Evolutionary conservation across 2,329 filamentous ascomycete genomes (phyloP).

Genomic region (Neophaeococcomyces mojaviensis): DNA sequence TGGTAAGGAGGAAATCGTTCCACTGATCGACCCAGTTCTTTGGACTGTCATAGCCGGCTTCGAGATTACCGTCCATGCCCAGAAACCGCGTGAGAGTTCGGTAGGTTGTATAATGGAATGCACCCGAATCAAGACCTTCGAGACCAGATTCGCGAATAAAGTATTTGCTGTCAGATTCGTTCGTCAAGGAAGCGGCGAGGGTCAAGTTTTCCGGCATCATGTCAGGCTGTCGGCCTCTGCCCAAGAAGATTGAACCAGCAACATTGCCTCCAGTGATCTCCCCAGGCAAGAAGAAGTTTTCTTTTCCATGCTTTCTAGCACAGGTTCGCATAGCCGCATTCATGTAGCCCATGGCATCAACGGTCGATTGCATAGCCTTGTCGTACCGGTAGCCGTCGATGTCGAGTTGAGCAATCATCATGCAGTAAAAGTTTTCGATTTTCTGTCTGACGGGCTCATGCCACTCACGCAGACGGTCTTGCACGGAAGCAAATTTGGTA

Average conservation of each 20-base stretch:
- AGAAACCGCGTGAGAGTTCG: constrained; percentile 55
- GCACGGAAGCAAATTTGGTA: constrained; percentile 59
- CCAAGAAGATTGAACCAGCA: constrained; percentile 55
- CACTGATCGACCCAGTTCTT: constrained; percentile 50
- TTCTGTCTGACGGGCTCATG: constrained; percentile 49
- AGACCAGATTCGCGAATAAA: constrained; percentile 45
- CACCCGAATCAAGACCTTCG: constrained; percentile 49
- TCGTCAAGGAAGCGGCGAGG: constrained; percentile 43
- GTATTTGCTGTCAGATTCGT: constrained; percentile 34
- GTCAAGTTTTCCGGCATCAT: constrained; percentile 43
- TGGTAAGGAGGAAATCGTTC: constrained; percentile 49
- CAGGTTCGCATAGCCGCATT: constrained; percentile 51
- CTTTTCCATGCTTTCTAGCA: constrained; percentile 49
- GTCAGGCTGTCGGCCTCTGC: constrained; percentile 51
- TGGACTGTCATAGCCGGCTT: constrained; percentile 47
- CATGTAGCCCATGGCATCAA: constrained; percentile 54
- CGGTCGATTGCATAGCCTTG: constrained; percentile 57
- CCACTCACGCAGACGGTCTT: constrained; percentile 61
- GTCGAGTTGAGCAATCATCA: constrained; percentile 55
- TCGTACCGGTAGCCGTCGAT: constrained; percentile 62
- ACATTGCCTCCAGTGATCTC: constrained; percentile 58
- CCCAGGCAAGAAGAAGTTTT: constrained; percentile 58
- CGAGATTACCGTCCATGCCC: constrained; percentile 51
- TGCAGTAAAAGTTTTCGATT: constrained; percentile 55
- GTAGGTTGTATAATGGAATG: constrained; percentile 60